These are phyloP conservation scores for Rhododendron griersonianum DNA, from an alignment of 148 eudicot species.

Conservation along the genomic window DNA sequence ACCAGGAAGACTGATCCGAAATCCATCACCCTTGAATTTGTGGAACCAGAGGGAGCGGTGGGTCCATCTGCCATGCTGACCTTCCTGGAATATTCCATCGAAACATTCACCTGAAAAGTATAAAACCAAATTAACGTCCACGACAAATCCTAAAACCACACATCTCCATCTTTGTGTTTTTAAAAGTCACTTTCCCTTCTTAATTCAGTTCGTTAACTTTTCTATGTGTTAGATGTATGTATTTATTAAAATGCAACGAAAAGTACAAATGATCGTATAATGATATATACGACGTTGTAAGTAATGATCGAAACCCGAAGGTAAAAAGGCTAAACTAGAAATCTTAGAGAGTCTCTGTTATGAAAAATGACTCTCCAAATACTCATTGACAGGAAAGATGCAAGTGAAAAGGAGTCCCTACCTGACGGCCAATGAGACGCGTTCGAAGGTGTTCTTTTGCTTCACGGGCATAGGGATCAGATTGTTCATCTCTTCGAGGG, in stretches of 20 bases:
- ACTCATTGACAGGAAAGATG: neutral
- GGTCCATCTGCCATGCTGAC: conserved; percentile 44
- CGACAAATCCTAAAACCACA: conserved; percentile 9
- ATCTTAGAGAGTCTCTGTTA: neutral
- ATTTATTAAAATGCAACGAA: neutral
- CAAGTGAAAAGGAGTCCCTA: conserved; percentile 12
- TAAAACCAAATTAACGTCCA: neutral
- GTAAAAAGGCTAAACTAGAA: neutral
- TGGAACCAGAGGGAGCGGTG: conserved; percentile 4
- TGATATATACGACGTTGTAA: neutral
- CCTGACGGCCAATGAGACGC: conserved; percentile 85
- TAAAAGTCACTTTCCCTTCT: neutral
- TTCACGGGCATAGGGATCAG: conserved; percentile 77
- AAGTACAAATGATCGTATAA: neutral
- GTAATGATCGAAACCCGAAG: neutral
- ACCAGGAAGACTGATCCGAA: conserved; percentile 80
- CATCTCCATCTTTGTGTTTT: neutral
- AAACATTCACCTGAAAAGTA: conserved; percentile 71
- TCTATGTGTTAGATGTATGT: neutral
- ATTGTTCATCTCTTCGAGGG: conserved; percentile 57
- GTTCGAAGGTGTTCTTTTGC: conserved; percentile 84
- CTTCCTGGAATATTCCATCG: conserved; percentile 92
- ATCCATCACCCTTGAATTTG: conserved; percentile 70
- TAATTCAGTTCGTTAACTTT: neutral
- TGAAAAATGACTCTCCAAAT: neutral